Evolutionary conservation across 2,329 filamentous ascomycete species (phyloP).

Genomic region (Colletotrichum siamense): DNA sequence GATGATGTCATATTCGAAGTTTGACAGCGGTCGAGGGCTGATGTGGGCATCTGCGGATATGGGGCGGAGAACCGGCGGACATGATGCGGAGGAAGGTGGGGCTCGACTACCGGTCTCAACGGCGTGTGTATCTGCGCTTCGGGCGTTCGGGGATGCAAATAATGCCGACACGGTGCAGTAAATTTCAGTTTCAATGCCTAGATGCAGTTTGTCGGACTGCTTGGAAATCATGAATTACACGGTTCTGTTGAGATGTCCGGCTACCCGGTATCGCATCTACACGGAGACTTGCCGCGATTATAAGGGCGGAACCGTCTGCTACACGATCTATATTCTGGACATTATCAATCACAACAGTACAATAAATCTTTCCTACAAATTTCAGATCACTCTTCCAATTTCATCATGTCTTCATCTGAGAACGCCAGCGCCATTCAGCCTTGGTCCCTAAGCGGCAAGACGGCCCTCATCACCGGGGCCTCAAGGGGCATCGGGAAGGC

Average conservation of each 20-base stretch:
- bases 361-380: not conserved
- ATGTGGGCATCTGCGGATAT: not conserved
- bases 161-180: not conserved
- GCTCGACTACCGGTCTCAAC: not conserved
- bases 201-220: not conserved
- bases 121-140: not conserved
- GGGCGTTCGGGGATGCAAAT: not conserved
- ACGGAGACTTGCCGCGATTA: not conserved
- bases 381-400: not conserved
- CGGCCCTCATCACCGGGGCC: not conserved
- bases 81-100: not conserved
- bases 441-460: not conserved
- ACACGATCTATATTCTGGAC: not conserved
- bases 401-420: not conserved
- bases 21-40: not conserved
- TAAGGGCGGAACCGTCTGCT: not conserved
- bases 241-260: not conserved
- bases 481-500: not conserved
- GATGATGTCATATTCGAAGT: not conserved
- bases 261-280: not conserved
- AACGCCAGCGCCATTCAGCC: not conserved
- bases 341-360: not conserved
- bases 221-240: not conserved
- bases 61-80: not conserved
- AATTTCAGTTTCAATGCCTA: accelerated